These are phyloP conservation scores for Nicotiana tomentosiformis DNA, from an alignment of 257 asterid genomes.

Conservation along the genomic window DNA sequence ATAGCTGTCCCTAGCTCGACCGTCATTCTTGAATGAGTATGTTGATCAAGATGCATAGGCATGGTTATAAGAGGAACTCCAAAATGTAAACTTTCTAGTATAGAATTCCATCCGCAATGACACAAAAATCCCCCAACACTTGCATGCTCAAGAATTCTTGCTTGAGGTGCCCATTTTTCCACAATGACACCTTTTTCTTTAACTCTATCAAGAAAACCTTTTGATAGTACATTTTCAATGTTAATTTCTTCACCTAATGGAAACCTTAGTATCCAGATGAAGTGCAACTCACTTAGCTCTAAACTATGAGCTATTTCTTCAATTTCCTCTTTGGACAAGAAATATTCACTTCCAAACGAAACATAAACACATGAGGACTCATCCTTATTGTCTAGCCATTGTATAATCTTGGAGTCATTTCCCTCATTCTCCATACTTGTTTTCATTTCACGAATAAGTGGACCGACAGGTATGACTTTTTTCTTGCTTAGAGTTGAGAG, in stretches of 20 bases:
- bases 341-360: constrained; percentile 46
- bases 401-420: constrained; percentile 12
- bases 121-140: constrained; percentile 36
- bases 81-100: constrained; percentile 25
- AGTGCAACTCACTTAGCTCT: constrained; percentile 27
- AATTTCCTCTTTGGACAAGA: constrained; percentile 28
- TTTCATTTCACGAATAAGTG: constrained; percentile 19
- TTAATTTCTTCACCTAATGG: constrained; percentile 15
- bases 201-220: constrained; percentile 34
- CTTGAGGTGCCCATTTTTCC: constrained; percentile 44
- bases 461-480: constrained; percentile 22
- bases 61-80: constrained; percentile 37
- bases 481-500: constrained; percentile 22
- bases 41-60: constrained; percentile 30
- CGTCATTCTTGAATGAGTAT: constrained; percentile 18
- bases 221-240: constrained; percentile 19
- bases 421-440: background rate
- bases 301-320: constrained; percentile 31
- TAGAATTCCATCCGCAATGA: constrained; percentile 44
- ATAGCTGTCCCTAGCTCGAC: constrained; percentile 23
- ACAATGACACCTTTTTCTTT: constrained; percentile 27
- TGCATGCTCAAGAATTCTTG: constrained; percentile 22
- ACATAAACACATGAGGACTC: constrained; percentile 28
- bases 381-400: constrained; percentile 25
- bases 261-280: constrained; percentile 41